These are phyloP conservation scores for Thelonectria olida DNA, from an alignment of 2,329 filamentous ascomycete genomes.

Conservation along the genomic window DNA sequence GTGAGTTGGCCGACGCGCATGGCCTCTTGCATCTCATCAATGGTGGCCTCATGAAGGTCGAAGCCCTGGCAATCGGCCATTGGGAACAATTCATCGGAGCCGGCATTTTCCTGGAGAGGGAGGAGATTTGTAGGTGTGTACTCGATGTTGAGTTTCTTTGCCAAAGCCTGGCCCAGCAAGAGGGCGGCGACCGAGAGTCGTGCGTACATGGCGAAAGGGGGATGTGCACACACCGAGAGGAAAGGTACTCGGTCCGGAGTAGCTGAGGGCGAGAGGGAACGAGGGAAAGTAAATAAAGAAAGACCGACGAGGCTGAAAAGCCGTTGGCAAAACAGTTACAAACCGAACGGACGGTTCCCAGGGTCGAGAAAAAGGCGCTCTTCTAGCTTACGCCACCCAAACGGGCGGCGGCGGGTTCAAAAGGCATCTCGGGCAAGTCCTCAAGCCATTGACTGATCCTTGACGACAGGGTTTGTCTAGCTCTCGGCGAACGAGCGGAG, in stretches of 20 bases:
- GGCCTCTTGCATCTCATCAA: conserved; percentile 71
- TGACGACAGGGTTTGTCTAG: too few species aligned
- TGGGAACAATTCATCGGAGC: conserved; percentile 59
- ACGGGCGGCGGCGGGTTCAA: conserved; percentile 9
- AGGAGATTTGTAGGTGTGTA: conserved; percentile 43
- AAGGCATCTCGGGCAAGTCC: background rate
- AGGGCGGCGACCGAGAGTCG: conserved; percentile 36
- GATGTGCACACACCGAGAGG: too few species aligned
- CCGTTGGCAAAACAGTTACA: background rate
- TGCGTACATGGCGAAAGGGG: conserved; percentile 34
- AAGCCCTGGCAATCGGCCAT: conserved; percentile 70
- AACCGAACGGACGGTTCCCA: background rate
- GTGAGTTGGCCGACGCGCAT: conserved; percentile 65
- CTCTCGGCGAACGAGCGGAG: conserved; percentile 3
- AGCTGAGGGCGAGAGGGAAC: background rate
- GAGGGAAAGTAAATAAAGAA: background rate
- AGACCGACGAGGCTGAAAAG: background rate
- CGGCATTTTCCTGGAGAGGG: conserved; percentile 48
- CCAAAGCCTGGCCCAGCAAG: conserved; percentile 25
- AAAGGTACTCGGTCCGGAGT: too few species aligned
- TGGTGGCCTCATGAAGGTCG: conserved; percentile 73
- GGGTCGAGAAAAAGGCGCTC: background rate
- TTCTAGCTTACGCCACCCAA: background rate
- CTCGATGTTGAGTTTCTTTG: conserved; percentile 28
- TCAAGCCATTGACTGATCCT: too few species aligned